Conservation (phyloP, 495 filamentous ascomycete genomes). For the Aspergillus homomorphus region DNA sequence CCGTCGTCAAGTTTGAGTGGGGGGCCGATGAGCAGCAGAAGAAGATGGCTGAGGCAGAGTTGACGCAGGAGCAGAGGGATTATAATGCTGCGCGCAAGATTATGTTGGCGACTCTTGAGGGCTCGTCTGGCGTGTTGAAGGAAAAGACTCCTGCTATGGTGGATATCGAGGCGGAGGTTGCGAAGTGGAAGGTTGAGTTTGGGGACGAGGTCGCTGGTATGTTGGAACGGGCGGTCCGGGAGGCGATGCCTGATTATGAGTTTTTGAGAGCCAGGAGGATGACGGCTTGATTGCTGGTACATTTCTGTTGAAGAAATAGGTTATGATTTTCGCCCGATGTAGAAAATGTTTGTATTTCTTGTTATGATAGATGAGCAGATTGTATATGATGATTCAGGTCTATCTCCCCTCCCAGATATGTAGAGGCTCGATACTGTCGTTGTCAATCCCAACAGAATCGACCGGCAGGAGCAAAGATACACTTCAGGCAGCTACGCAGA, state of each 20-base stretch:
- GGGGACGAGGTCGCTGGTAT: conserved; percentile 33
- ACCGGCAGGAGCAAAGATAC: too few species aligned
- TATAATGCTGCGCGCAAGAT: not conserved
- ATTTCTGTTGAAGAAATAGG: too few species aligned
- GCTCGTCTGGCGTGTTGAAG: conserved; percentile 35
- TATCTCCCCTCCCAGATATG: too few species aligned
- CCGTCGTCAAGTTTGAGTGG: conserved; percentile 39
- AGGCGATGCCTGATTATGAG: conserved; percentile 48
- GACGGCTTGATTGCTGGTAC: not conserved
- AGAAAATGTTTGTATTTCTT: too few species aligned
- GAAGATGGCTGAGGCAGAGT: not conserved
- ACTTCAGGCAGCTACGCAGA: too few species aligned
- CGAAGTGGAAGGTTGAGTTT: conserved; percentile 48
- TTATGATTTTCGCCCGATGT: too few species aligned
- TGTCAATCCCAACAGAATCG: too few species aligned
- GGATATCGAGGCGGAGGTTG: conserved; percentile 36
- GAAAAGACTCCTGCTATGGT: conserved; percentile 33
- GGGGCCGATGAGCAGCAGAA: not conserved
- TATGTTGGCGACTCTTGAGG: conserved; percentile 33
- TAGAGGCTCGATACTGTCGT: too few species aligned
- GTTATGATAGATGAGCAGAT: not conserved
- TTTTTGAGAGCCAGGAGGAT: conserved; percentile 37
- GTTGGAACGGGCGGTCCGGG: conserved; percentile 35
- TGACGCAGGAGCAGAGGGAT: conserved; percentile 1
- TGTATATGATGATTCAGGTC: not conserved